These are phyloP conservation scores for Nothophoma quercina DNA, from an alignment of 2,329 filamentous ascomycete genomes.

Conservation along the genomic window DNA sequence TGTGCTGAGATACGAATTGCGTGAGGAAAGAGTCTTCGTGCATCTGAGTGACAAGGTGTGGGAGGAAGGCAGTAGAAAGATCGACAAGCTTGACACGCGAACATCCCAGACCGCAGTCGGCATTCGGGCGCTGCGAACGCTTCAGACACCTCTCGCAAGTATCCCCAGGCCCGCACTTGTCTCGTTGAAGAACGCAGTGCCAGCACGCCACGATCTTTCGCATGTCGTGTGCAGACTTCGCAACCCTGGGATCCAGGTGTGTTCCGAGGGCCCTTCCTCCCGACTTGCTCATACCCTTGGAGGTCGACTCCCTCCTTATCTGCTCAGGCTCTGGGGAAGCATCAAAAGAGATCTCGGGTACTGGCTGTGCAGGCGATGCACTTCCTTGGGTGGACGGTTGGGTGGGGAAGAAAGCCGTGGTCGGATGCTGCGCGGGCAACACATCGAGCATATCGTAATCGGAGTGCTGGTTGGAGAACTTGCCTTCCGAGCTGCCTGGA, in stretches of 20 bases:
- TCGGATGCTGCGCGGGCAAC: slow-evolving; percentile 10
- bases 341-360: slow-evolving; percentile 31
- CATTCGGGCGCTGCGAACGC: slow-evolving; percentile 48
- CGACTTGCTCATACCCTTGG: slow-evolving; percentile 40
- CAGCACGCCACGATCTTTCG: slow-evolving; percentile 57
- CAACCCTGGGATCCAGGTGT: slow-evolving; percentile 46
- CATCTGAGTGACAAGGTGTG: slow-evolving; percentile 51
- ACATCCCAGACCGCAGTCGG: slow-evolving; percentile 54
- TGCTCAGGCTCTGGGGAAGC: slow-evolving; percentile 39
- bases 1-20: slow-evolving; percentile 49
- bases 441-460: slow-evolving; percentile 34
- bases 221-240: slow-evolving; percentile 54
- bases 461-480: slow-evolving; percentile 36
- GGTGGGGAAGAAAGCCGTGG: not conserved
- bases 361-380: slow-evolving; percentile 16
- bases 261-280: slow-evolving; percentile 51
- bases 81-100: slow-evolving; percentile 57
- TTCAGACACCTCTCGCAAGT: slow-evolving; percentile 51
- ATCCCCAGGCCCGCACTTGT: slow-evolving; percentile 53
- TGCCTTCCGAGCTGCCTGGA: slow-evolving; percentile 40
- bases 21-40: slow-evolving; percentile 54
- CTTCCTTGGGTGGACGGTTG: slow-evolving; percentile 12
- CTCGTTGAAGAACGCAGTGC: slow-evolving; percentile 58
- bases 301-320: slow-evolving; percentile 21
- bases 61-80: slow-evolving; percentile 54